Conservation (phyloP, 2,329 filamentous ascomycete genomes). For the Trichoderma gracile region DNA sequence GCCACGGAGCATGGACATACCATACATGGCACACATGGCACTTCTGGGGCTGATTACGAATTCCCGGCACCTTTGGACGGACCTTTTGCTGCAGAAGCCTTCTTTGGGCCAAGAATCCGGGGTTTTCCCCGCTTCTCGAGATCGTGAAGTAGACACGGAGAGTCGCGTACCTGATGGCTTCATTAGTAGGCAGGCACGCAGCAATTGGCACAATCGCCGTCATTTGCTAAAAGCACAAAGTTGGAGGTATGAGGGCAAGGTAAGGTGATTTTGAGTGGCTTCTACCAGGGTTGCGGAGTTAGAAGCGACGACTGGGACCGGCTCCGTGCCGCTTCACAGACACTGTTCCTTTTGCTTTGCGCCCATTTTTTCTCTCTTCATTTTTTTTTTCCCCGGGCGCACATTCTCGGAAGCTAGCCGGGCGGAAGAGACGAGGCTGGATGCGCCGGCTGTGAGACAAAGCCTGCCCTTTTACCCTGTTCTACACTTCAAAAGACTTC, state of each 20-base stretch:
- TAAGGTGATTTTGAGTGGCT: no score
- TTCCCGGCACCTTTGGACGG: neutral
- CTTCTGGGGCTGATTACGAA: neutral
- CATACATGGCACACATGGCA: neutral
- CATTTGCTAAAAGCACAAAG: no score
- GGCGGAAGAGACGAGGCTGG: neutral
- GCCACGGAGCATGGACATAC: neutral
- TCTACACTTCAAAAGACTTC: neutral
- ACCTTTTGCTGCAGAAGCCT: neutral
- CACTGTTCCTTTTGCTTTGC: neutral
- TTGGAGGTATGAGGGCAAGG: no score
- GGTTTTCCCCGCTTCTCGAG: neutral
- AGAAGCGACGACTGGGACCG: neutral
- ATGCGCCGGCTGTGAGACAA: slow-evolving; percentile 2
- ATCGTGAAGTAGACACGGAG: neutral
- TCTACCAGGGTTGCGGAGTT: neutral
- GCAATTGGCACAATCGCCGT: neutral
- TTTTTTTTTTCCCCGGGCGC: neutral
- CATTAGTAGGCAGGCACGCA: neutral
- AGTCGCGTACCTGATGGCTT: neutral
- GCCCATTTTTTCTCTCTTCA: neutral
- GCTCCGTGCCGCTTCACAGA: neutral
- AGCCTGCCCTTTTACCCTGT: neutral
- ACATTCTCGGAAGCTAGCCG: neutral
- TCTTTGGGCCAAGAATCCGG: slow-evolving; percentile 7